Conservation (phyloP, 305 asterid genomes). For the Ajuga reptans region DNA sequence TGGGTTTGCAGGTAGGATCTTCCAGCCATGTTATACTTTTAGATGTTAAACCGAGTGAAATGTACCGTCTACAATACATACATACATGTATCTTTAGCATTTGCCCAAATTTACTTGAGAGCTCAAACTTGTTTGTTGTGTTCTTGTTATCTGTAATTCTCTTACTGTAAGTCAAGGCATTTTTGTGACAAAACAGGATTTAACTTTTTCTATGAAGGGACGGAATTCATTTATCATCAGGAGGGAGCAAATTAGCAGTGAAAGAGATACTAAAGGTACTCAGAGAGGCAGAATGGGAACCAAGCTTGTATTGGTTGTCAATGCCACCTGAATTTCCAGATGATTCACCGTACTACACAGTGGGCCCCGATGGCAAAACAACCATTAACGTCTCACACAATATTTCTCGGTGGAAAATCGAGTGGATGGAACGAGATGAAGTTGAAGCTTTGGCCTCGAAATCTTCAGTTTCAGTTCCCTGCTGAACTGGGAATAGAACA, state of each 20-base stretch:
- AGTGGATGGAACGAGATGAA: conserved; percentile 28
- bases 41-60: neutral
- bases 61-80: neutral
- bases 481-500: neutral
- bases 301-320: conserved; percentile 60
- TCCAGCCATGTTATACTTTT: neutral
- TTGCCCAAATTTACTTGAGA: too few relatives aligned
- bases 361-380: conserved; percentile 35
- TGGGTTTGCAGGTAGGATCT: neutral
- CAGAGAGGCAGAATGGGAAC: conserved; percentile 70
- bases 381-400: conserved; percentile 22
- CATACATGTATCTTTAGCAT: too few relatives aligned
- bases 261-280: conserved; percentile 64
- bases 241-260: conserved; percentile 58
- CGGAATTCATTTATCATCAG: conserved; percentile 60
- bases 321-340: conserved; percentile 50
- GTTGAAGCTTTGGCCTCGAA: conserved; percentile 18
- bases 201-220: conserved; percentile 33
- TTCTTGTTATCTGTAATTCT: neutral
- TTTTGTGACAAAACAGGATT: neutral
- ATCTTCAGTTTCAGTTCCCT: neutral
- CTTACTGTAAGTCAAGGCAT: neutral
- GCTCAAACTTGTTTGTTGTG: neutral
- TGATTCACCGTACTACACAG: conserved; percentile 41
- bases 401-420: conserved; percentile 28